Base-by-base conservation (phyloP, 352 stramenopile species). In the Peronospora destructor region DNA sequence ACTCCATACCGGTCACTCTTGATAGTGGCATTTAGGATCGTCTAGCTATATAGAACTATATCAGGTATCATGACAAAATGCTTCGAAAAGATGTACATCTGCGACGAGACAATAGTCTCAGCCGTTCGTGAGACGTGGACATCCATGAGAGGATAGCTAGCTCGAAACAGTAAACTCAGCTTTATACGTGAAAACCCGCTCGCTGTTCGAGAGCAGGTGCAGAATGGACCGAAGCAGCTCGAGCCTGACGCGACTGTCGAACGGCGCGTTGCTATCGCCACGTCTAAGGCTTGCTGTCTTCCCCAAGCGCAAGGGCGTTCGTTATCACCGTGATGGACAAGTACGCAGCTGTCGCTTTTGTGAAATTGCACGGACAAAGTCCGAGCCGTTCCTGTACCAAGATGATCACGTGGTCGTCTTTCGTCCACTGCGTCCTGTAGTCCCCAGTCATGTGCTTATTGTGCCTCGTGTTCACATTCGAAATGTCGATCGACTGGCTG, bases 361-460 rank as follows among this genome's bases (percentile, higher is more conserved):
- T 49, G 76, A 92, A 51, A 92, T 92, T 54, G 53, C 90, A 23
- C 64, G 66, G 13, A 34, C 51, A 3, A 62, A 68, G 23, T 65
- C 71, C 49, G 75, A 92, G 52, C 61, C 59, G 9, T 85, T 92
- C 34, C 56, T 89, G 16, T 91, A 86, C 40, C 71, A 93, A 44
- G 79, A 91, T 63, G 82, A 85, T 35, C 43, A 68, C 46, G 62
- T 93, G 16, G 76, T 79, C 9, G 82, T 93, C 47, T 90, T 93
- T 53, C 79, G 79, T 3, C 82, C 82, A 16, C 56, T 93, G 30
- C 65, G 75, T 9, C 79, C 78, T 10, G 79, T 88, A 43, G 71
- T 74, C 21, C 56, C 70, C 14, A 86, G 71, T 7, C 82, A 91
- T 50, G 74, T 91, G 30, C 72, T 93, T 26, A 85, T 93, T 34